Evolutionary conservation across 106 monocot genomes (phyloP), one percentile per base, ranked within the genome.

Genomic region (Acanthochlamys bracteata): DNA sequence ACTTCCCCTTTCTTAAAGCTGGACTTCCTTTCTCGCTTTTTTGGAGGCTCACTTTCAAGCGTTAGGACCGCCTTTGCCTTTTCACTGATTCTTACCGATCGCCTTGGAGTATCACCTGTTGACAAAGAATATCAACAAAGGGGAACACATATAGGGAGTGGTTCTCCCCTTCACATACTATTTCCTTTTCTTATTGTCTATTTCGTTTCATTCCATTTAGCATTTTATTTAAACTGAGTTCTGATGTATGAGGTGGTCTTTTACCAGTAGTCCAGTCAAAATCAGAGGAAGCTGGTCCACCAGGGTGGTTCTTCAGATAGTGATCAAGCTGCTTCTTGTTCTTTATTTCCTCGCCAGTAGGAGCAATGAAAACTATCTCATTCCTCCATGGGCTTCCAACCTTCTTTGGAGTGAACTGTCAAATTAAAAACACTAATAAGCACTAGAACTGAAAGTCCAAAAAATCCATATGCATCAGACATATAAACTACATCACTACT

Each of bases 211-310:
- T 17, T 49, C 2, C 17, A 17, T 49, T 49, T 49, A 4, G 12
- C 49, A 14, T 17, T 2, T 9, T 49, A 49, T 17, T 49, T 49
- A 2, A 49, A 14, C 2, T 49, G 49, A 10, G 49, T 1, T 2
- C 12, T 12, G 10, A 9, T 9, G 4, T 14, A 17, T 14, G 49
- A 49, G 49, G 49, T 14, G 49, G 17, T 12, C 12, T 12, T 49
- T 10, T 49, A 49, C 91, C 91, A 59, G 80, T 83, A 63, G 80
- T 69, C 92, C 92, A 92, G 24, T 92, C 87, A 65, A 92, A 92
- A 25, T 83, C 80, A 55, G 86, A 84, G 4, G 77, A 71, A 11
- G 79, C 33, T 39, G 87, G 87, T 49, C 68, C 74, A 54, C 84
- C 86, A 58, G 87, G 81, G 41, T 92, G 73, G 6, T 81, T 78